Base-by-base conservation (phyloP, 306 rosid species). In the Argentina anserina region DNA sequence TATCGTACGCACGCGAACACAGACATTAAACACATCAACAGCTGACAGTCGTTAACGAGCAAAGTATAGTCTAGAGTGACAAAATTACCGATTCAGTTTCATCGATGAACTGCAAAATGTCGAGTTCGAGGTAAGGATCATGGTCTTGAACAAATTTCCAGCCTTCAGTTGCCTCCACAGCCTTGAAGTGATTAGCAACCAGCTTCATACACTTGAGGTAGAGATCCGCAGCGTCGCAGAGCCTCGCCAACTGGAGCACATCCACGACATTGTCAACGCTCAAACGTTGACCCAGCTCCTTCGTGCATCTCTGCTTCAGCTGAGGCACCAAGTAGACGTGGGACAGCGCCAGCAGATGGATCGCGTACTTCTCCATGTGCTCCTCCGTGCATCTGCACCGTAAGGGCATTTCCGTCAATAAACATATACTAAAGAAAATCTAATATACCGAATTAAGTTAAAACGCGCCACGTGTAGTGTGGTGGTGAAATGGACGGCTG, bases 201-300 rank as follows among this genome's bases (percentile, higher is more conserved):
- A 88, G 70, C 65, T 86, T 91, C 96, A 90, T 81, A 80, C 96
- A 87, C 64, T 85, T 91, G 81, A 94, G 83, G 76, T 75, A 76
- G 36, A 94, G 99, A 91, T 94, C 92, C 11, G 97, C 89, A 15
- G 99, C 95, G 39, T 94, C 94, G 80, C 96, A 94, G 85, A 94
- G 87, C 69, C 87, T 85, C 0, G 97, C 96, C 20, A 94, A 88
- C 75, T 94, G 97, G 18, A 94, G 88, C 41, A 91, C 75, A 40
- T 94, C 99, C 76, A 94, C 96, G 47, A 90, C 97, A 81, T 86
- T 89, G 21, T 91, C 97, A 2, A 65, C 63, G 28, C 88, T 82
- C 73, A 94, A 77, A 65, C 95, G 84, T 53, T 84, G 83, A 3
- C 69, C 75, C 34, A 94, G 56, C 3, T 79, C 90, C 82, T 86